These are phyloP conservation scores for Lithocarpus polystachyus DNA, from an alignment of 306 rosid genomes.

Conservation along the genomic window DNA sequence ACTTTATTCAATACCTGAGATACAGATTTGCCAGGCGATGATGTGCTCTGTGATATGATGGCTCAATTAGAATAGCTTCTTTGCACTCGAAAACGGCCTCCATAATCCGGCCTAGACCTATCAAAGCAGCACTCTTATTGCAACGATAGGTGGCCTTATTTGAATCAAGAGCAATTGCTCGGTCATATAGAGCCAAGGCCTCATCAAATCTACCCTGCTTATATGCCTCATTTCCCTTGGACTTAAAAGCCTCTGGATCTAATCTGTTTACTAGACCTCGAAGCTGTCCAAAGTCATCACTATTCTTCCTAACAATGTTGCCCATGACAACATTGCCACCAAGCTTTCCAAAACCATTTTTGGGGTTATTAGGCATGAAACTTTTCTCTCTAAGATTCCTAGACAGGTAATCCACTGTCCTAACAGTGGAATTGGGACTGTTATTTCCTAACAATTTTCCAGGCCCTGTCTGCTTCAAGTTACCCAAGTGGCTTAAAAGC, in stretches of 20 bases:
- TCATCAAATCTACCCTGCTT: conserved; percentile 60
- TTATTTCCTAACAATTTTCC: conserved; percentile 35
- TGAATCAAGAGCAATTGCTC: conserved; percentile 70
- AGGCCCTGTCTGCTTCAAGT: conserved; percentile 46
- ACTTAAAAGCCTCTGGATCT: conserved; percentile 76
- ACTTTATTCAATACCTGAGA: conserved; percentile 52
- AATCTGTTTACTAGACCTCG: conserved; percentile 36
- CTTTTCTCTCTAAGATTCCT: conserved; percentile 29
- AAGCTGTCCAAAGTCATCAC: conserved; percentile 38
- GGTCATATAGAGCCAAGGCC: conserved; percentile 68
- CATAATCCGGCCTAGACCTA: conserved; percentile 49
- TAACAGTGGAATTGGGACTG: conserved; percentile 40
- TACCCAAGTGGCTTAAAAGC: conserved; percentile 26
- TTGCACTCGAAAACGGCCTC: conserved; percentile 66
- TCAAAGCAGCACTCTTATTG: conserved; percentile 87
- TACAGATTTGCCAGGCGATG: conserved; percentile 76
- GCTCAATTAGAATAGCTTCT: conserved; percentile 74
- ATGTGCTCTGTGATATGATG: conserved; percentile 81
- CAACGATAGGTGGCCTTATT: conserved; percentile 67
- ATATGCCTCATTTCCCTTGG: conserved; percentile 84
- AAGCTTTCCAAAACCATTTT: conserved; percentile 16
- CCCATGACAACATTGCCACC: conserved; percentile 52
- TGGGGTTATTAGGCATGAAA: conserved; percentile 11
- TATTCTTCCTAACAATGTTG: conserved; percentile 68
- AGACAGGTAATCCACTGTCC: conserved; percentile 21